Evolutionary conservation across 495 filamentous ascomycete species (phyloP).

Genomic region (Pseudomonodictys pantanalensis): DNA sequence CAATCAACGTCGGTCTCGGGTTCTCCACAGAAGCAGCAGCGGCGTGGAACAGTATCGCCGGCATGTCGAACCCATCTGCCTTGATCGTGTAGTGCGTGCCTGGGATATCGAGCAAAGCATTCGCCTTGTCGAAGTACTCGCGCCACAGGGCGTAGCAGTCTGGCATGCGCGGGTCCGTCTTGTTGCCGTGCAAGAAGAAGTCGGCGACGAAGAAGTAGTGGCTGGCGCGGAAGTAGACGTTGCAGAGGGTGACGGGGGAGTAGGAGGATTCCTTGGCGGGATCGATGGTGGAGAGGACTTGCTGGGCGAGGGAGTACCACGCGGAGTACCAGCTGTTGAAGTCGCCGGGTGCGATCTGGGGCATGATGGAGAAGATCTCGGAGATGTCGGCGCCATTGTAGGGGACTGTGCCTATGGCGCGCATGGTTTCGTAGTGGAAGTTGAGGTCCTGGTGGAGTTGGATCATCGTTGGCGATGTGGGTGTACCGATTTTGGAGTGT

Average conservation of each 20-base stretch:
- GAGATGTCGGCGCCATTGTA: constrained; percentile 36
- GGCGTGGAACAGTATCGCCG: background rate
- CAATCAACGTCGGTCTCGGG: background rate
- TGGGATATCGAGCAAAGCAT: constrained; percentile 39
- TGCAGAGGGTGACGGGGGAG: constrained; percentile 39
- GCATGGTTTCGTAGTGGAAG: constrained; percentile 1
- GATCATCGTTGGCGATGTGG: no score
- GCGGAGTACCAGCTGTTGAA: constrained; percentile 39
- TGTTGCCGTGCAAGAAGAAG: constrained; percentile 48
- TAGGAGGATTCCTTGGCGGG: constrained; percentile 24
- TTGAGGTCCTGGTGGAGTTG: no score
- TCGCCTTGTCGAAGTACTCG: constrained; percentile 18
- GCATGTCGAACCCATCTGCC: constrained; percentile 25
- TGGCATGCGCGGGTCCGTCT: constrained; percentile 35
- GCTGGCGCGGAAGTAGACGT: constrained; percentile 41
- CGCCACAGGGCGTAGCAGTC: constrained; percentile 14
- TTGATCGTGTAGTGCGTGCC: constrained; percentile 41
- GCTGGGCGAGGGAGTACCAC: constrained; percentile 40
- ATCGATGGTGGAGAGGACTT: constrained; percentile 4
- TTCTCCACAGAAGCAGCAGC: background rate
- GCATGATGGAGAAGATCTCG: constrained; percentile 42
- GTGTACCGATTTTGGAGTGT: no score
- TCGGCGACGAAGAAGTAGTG: constrained; percentile 48
- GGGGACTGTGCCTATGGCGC: background rate
- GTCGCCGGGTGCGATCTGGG: constrained; percentile 39